Percentiles rank a stretch among this genome's conserved stretches.
Conservation (phyloP, 148 eudicot species). For the Amaranthus palmeri region DNA sequence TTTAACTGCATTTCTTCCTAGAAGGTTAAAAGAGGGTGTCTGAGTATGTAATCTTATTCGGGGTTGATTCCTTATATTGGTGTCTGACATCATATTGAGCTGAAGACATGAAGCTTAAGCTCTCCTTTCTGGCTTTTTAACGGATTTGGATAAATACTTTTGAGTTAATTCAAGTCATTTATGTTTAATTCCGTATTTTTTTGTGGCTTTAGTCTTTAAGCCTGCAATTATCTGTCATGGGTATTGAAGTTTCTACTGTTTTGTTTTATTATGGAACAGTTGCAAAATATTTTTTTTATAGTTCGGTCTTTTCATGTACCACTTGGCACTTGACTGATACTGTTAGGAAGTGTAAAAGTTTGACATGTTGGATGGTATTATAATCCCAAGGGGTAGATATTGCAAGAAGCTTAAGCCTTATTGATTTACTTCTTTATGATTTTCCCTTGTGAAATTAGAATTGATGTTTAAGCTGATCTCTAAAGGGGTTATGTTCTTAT, state of each 20-base stretch:
- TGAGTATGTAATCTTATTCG: not conserved
- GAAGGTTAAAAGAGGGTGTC: not conserved
- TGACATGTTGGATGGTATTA: not conserved
- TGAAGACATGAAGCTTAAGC: not conserved
- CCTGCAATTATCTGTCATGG: not conserved
- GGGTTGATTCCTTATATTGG: not conserved
- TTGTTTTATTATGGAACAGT: not conserved
- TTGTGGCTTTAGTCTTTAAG: not conserved
- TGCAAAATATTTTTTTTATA: not conserved
- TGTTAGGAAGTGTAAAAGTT: constrained; percentile 2
- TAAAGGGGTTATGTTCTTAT: not conserved
- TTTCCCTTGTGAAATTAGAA: not conserved
- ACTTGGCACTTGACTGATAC: not conserved
- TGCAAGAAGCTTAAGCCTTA: not conserved
- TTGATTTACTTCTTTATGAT: not conserved
- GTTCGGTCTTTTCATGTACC: not conserved
- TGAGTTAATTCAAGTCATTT: not conserved
- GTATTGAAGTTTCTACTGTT: not conserved
- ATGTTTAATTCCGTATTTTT: not conserved
- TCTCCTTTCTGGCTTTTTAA: not conserved
- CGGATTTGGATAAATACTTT: not conserved
- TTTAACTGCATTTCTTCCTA: not conserved
- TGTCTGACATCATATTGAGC: not conserved
- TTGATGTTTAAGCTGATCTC: not conserved
- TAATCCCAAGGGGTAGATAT: not conserved